These are phyloP conservation scores for Glycine tomentella DNA, from an alignment of 306 rosid genomes.

Conservation along the genomic window DNA sequence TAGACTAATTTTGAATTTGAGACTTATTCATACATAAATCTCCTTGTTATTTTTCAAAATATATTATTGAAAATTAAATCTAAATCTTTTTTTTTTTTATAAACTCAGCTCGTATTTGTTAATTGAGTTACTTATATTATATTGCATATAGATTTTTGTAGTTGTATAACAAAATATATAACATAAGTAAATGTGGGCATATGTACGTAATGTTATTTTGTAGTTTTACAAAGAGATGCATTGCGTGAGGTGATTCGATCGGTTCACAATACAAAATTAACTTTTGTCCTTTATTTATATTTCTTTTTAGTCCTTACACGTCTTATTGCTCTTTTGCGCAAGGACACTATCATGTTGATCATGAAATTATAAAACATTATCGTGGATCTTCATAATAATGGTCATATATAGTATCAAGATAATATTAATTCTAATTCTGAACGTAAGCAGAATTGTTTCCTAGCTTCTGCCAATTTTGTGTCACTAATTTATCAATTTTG, in stretches of 20 bases:
- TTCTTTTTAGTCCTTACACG: constrained; percentile 8
- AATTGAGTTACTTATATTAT: no score
- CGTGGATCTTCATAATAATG: constrained; percentile 48
- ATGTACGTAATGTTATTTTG: neutral
- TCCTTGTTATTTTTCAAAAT: no score
- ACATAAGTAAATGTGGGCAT: neutral
- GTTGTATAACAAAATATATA: neutral
- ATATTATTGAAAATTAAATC: no score
- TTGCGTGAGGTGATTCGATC: constrained; percentile 1
- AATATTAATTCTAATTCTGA: constrained; percentile 30
- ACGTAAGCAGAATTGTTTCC: constrained; percentile 31
- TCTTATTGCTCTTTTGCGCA: constrained; percentile 21
- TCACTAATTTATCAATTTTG: neutral
- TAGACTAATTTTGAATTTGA: no score
- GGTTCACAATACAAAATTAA: constrained; percentile 12
- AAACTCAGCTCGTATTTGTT: no score
- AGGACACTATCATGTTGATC: constrained; percentile 33
- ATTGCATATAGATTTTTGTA: no score
- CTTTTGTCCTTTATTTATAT: constrained; percentile 7
- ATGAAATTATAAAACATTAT: constrained; percentile 37
- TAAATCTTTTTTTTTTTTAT: no score
- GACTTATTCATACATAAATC: no score
- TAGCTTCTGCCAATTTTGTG: neutral
- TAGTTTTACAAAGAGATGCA: constrained; percentile 4
- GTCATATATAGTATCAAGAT: constrained; percentile 2